Percentiles rank a stretch among this genome's conserved stretches.
Conservation (phyloP, 345 rosid genomes). For the Raphanus sativus region DNA sequence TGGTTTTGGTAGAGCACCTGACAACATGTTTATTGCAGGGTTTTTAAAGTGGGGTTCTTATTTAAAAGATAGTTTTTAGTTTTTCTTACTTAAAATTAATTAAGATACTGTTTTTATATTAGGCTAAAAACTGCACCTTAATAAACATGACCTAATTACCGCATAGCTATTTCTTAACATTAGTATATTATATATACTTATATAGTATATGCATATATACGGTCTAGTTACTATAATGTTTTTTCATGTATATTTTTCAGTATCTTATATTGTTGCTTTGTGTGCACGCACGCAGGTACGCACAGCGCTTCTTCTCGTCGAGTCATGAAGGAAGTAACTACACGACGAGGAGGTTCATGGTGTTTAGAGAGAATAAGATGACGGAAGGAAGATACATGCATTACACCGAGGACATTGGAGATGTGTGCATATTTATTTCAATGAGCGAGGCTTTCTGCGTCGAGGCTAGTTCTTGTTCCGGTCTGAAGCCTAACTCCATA, state of each 20-base stretch:
- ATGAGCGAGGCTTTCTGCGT: constrained; percentile 29
- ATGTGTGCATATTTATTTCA: constrained; percentile 20
- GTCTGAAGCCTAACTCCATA: constrained; percentile 19
- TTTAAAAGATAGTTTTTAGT: no score
- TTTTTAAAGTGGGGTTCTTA: no score
- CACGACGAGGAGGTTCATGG: constrained; percentile 13
- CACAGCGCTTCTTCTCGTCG: not conserved
- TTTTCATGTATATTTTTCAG: not conserved
- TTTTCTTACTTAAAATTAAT: no score
- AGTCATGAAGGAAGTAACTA: constrained; percentile 2
- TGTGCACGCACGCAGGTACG: constrained; percentile 18
- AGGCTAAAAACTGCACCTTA: no score
- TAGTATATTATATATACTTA: not conserved
- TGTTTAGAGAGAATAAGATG: constrained; percentile 2
- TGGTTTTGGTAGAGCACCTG: no score
- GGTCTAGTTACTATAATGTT: not conserved
- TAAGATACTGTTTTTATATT: no score
- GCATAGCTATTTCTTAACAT: no score
- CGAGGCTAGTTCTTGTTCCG: constrained; percentile 13
- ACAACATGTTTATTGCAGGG: no score
- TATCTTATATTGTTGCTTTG: not conserved
- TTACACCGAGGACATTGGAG: constrained; percentile 18
- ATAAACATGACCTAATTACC: no score
- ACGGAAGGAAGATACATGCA: constrained; percentile 14
- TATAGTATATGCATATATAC: no score